A percentile compares a stretch with the other conserved stretches of the same genome.
These are phyloP conservation scores for Oryza glumipatula DNA, from an alignment of 176 grass and related monocot species.

Conservation along the genomic window DNA sequence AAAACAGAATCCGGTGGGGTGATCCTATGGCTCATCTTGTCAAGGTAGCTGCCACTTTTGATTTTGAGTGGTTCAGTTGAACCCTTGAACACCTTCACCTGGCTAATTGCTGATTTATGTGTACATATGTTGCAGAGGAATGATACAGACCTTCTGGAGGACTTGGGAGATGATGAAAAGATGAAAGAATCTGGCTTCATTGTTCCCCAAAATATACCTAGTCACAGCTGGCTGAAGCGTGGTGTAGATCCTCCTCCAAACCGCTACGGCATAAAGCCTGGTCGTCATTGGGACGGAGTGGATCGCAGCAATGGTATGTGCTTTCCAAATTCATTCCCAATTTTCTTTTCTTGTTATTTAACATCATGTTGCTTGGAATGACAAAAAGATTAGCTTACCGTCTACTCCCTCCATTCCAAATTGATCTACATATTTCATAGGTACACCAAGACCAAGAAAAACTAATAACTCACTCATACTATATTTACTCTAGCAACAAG, in stretches of 20 bases:
- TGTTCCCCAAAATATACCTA: constrained; percentile 84
- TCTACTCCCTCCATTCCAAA: background rate
- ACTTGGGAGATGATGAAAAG: constrained; percentile 85
- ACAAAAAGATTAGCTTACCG: background rate
- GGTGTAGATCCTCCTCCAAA: constrained; percentile 89
- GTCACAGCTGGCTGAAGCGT: constrained; percentile 90
- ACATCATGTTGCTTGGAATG: background rate
- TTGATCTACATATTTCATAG: too few relatives aligned
- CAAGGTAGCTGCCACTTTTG: constrained; percentile 58
- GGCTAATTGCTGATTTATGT: constrained; percentile 26
- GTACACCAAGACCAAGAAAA: too few relatives aligned
- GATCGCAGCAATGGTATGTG: constrained; percentile 84
- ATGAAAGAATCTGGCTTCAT: constrained; percentile 99
- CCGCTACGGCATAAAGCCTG: constrained; percentile 84
- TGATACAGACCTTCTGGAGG: constrained; percentile 61
- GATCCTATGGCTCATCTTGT: constrained; percentile 98
- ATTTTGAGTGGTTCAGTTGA: constrained; percentile 33
- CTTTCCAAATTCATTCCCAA: constrained; percentile 10
- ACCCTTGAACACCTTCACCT: constrained; percentile 19
- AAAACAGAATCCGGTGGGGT: constrained; percentile 85
- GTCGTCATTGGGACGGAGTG: constrained; percentile 94
- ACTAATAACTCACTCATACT: too few relatives aligned
- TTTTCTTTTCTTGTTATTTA: constrained; percentile 24
- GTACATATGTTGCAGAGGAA: constrained; percentile 53
- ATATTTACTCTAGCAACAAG: too few relatives aligned